Percentiles rank a stretch among this genome's conserved stretches.
Evolutionary conservation across 2,329 filamentous ascomycete genomes (phyloP).

Genomic region (Graphilbum ipis-grandicollis): DNA sequence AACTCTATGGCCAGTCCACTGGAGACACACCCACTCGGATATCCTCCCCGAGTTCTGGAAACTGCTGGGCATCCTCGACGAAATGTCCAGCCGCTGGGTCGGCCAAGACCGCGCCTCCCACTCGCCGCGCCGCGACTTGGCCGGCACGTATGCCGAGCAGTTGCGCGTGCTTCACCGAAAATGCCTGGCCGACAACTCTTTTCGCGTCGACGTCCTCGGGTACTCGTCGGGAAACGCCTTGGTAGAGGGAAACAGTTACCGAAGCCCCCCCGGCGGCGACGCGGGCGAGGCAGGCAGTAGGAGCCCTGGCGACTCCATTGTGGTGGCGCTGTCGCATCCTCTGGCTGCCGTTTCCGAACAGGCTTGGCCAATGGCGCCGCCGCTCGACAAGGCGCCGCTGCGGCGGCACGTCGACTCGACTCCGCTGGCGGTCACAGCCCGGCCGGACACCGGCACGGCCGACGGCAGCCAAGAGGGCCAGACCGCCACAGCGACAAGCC

Average conservation of each 20-base stretch:
- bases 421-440: no score
- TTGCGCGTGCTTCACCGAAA: conserved; percentile 2
- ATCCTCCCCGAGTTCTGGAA: conserved; percentile 11
- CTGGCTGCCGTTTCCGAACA: no score
- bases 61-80: conserved; percentile 6
- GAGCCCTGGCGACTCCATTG: no score
- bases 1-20: neutral
- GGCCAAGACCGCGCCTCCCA: neutral
- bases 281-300: neutral
- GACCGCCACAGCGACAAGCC: no score
- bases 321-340: no score
- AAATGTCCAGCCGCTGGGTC: conserved; percentile 7
- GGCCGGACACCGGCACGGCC: no score
- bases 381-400: no score
- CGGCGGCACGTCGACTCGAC: no score
- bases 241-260: neutral
- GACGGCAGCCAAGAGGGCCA: no score
- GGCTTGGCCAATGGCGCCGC: no score
- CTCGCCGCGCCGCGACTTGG: neutral
- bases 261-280: neutral
- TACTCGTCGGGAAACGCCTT: neutral
- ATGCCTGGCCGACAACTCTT: conserved; percentile 1
- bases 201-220: conserved; percentile 3
- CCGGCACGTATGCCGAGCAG: conserved; percentile 5
- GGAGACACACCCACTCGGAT: conserved; percentile 5